Evolutionary conservation across 441 rosid species (phyloP).

Genomic region (Bruguiera hainesii): DNA sequence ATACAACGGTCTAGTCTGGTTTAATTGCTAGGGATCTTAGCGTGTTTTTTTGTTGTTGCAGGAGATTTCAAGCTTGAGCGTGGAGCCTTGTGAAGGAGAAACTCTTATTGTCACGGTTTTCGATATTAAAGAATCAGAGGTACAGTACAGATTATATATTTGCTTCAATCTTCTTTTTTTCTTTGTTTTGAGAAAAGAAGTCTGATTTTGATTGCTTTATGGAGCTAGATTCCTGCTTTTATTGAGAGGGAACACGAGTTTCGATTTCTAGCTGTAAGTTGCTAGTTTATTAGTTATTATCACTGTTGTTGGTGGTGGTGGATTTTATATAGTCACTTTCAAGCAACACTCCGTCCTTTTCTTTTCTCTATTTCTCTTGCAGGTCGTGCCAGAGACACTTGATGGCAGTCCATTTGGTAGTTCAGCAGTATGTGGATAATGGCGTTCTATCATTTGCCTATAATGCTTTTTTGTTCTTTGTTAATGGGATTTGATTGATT

Average conservation of each 20-base stretch:
- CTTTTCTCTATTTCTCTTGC: conserved; percentile 13
- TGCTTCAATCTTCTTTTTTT: not conserved
- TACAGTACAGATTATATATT: conserved; percentile 14
- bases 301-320: not conserved
- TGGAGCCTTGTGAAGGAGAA: conserved; percentile 76
- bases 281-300: conserved; percentile 1
- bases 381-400: conserved; percentile 71
- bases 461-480: not conserved
- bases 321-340: not conserved
- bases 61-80: conserved; percentile 92
- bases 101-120: conserved; percentile 76
- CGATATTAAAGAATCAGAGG: conserved; percentile 74
- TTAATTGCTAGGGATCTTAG: not conserved
- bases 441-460: not conserved
- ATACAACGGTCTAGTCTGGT: not conserved
- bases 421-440: conserved; percentile 48
- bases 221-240: conserved; percentile 77
- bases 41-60: conserved; percentile 22
- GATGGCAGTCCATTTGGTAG: conserved; percentile 59
- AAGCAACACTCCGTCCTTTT: not conserved
- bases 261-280: conserved; percentile 84
- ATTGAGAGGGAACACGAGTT: conserved; percentile 82
- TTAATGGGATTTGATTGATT: conserved; percentile 4
- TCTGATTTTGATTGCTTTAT: conserved; percentile 11
- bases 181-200: too few relatives aligned